These are phyloP conservation scores for Ustilago tritici DNA, from an alignment of 1,284 basidiomycete species.

Conservation along the genomic window DNA sequence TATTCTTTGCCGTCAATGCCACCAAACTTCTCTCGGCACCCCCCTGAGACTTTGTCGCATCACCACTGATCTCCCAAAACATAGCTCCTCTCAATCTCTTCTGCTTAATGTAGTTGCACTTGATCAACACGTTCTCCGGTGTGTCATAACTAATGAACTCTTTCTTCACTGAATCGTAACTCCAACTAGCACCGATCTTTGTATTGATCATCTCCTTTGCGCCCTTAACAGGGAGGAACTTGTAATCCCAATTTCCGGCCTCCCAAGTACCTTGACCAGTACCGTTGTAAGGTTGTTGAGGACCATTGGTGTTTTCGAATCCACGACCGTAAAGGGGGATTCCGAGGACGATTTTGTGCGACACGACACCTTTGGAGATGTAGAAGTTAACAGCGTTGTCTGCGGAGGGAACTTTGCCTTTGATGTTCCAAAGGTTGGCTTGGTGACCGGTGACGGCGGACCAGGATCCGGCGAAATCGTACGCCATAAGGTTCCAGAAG, in stretches of 20 bases:
- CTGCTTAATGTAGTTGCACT: conserved; percentile 80
- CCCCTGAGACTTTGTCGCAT: conserved; percentile 53
- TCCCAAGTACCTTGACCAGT: conserved; percentile 81
- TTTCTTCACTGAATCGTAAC: conserved; percentile 77
- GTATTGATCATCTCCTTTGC: conserved; percentile 78
- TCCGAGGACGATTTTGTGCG: conserved; percentile 83
- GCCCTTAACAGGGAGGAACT: conserved; percentile 78
- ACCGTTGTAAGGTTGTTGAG: conserved; percentile 80
- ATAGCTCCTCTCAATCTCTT: conserved; percentile 82
- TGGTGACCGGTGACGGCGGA: conserved; percentile 79
- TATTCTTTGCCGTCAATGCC: conserved; percentile 34
- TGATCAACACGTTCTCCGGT: conserved; percentile 77
- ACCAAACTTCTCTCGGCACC: conserved; percentile 51
- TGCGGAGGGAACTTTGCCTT: conserved; percentile 72
- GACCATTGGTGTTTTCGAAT: conserved; percentile 82
- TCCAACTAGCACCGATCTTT: conserved; percentile 79
- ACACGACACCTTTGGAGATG: conserved; percentile 76
- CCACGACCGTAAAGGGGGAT: conserved; percentile 75
- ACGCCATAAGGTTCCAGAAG: conserved; percentile 93
- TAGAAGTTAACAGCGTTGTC: conserved; percentile 80
- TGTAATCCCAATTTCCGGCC: conserved; percentile 76
- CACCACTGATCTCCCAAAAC: conserved; percentile 73
- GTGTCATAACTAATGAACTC: conserved; percentile 86
- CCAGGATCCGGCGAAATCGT: conserved; percentile 72
- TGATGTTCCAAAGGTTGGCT: conserved; percentile 78